Conservation (phyloP, 2,329 filamentous ascomycete genomes). For the Xylaria sp. region DNA sequence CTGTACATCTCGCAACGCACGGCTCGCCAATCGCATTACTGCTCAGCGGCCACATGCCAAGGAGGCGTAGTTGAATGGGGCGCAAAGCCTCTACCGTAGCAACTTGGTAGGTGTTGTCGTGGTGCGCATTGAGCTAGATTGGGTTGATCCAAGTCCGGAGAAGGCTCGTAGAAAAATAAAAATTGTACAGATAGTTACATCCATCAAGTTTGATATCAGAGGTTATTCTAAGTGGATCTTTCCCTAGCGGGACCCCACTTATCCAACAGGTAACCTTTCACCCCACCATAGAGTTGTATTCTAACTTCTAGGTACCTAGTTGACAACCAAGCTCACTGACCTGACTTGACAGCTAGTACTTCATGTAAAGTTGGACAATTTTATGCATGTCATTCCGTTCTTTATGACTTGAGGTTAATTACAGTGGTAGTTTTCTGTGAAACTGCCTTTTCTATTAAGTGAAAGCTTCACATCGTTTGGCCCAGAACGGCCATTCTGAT, state of each 20-base stretch:
- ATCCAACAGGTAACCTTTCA: too few relatives aligned
- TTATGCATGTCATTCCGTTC: too few relatives aligned
- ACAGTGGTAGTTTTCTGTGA: too few relatives aligned
- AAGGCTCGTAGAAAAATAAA: not conserved
- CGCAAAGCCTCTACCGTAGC: constrained; percentile 9
- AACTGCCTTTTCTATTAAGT: too few relatives aligned
- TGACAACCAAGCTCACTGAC: too few relatives aligned
- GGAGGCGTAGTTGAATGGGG: constrained; percentile 1
- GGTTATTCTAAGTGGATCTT: not conserved
- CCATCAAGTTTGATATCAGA: not conserved
- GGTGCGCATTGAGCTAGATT: constrained; percentile 13
- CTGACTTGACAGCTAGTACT: too few relatives aligned
- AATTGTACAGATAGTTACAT: not conserved
- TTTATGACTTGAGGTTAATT: too few relatives aligned
- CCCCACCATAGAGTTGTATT: too few relatives aligned
- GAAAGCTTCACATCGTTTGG: too few relatives aligned
- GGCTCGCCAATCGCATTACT: constrained; percentile 51
- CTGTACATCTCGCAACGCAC: constrained; percentile 48
- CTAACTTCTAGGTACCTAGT: too few relatives aligned
- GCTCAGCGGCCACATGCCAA: constrained; percentile 44
- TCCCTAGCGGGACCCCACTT: not conserved
- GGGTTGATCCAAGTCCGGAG: constrained; percentile 1
- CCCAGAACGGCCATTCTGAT: too few relatives aligned
- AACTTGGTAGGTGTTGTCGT: constrained; percentile 6
- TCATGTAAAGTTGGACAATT: too few relatives aligned